Evolutionary conservation across 176 grass and related monocot genomes (phyloP), one percentile per base, ranked within the genome.

Genomic region (Dendrocalamus sinicus): DNA sequence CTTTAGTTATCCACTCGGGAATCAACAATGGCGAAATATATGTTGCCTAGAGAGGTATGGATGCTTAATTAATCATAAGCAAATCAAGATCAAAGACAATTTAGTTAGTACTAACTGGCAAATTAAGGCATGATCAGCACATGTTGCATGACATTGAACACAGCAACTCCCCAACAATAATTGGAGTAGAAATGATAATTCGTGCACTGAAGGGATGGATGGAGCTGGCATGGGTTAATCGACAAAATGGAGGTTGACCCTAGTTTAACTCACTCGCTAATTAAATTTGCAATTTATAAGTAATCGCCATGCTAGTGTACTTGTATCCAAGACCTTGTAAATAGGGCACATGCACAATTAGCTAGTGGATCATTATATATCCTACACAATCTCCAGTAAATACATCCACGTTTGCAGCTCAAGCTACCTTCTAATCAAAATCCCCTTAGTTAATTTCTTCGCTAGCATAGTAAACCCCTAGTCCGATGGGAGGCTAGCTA

Each of bases 191-290:
- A 23, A 57, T 55, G 70, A 37, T 75, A 76, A 75, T 13, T 76
- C 30, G 39, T 45, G 54, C 26, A 65, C 45, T 64, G 14, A 48
- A 15, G 76, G 28, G 32, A 45, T 87, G 10, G n/a, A 81, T 28
- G 70, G 67, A 75, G 51, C 62, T 69, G 72, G 44, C 75, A 77
- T 65, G n/a, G 37, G 16, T 65, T 84, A 84, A 79, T 55, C 46
- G 73, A 79, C 87, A 84, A 50, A 77, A 65, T 37, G 45, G 57
- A 43, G 64, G 81, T 84, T 60, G 86, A 88, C 65, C 20, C 47
- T 48, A 12, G 41, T 52, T 76, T 50, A 50, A 69, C 14, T 76
- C 45, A 24, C 12, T 60, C 14, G 43, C 64, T 70, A 48, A 62
- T 11, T 26, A 19, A 37, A 13, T 15, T 24, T 72, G 53, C 43